Evolutionary conservation across 1,139 yeast species (phyloP).

Genomic region (Blastobotrys apis): DNA sequence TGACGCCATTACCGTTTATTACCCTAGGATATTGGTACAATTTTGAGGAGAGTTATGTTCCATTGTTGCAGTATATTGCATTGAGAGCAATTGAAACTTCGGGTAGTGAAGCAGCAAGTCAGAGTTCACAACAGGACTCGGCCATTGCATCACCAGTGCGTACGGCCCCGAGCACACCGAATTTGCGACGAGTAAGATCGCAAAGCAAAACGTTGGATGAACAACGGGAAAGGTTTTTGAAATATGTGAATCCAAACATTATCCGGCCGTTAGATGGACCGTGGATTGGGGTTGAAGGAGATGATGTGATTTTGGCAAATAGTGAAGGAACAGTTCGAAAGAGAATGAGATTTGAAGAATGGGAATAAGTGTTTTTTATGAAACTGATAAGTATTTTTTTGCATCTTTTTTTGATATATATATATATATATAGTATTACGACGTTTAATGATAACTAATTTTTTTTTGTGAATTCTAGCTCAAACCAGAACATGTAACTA

Average conservation of each 20-base stretch:
- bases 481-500: not conserved
- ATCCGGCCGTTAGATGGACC: constrained; percentile 75
- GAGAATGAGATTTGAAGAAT: constrained; percentile 45
- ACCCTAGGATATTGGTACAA: constrained; percentile 70
- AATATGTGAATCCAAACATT: constrained; percentile 73
- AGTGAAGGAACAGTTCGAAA: constrained; percentile 54
- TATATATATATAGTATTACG: no score
- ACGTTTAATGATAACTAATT: constrained; percentile 1
- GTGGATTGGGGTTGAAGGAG: constrained; percentile 64
- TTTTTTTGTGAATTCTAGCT: not conserved
- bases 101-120: constrained; percentile 19
- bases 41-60: constrained; percentile 75
- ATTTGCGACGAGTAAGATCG: constrained; percentile 23
- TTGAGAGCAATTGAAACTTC: constrained; percentile 52
- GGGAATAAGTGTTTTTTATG: constrained; percentile 36
- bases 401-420: no score
- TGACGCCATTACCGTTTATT: constrained; percentile 70
- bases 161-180: not conserved
- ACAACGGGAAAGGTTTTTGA: constrained; percentile 58
- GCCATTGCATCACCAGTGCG: not conserved
- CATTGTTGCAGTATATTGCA: constrained; percentile 81
- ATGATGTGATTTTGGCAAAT: constrained; percentile 57
- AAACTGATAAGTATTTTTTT: not conserved
- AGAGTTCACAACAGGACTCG: no score
- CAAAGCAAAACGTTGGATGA: constrained; percentile 56